These are phyloP conservation scores for Linnemannia schmuckeri DNA, from an alignment of 192 early-diverging fungal species.

Conservation along the genomic window DNA sequence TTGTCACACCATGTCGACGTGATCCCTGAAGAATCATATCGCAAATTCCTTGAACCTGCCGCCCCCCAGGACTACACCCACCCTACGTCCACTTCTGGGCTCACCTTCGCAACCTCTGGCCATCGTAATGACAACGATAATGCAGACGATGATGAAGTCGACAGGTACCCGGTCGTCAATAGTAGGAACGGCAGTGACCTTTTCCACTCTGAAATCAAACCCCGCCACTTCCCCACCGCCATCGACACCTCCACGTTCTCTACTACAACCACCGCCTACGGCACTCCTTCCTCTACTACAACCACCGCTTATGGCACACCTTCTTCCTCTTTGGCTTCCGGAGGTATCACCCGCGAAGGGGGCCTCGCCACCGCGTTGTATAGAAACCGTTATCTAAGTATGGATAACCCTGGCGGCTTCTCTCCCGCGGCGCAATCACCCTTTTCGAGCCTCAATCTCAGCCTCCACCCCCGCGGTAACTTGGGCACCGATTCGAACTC, in stretches of 20 bases:
- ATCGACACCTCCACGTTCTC: not conserved
- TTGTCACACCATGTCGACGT: not conserved
- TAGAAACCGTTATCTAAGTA: not conserved
- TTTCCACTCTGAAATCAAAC: conserved; percentile 4
- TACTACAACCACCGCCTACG: not conserved
- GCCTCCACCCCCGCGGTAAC: not conserved
- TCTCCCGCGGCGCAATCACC: not conserved
- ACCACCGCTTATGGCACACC: not conserved
- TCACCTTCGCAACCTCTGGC: not conserved
- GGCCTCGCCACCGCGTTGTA: conserved; percentile 6
- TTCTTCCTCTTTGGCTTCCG: too few relatives aligned
- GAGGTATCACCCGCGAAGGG: not conserved
- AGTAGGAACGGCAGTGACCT: conserved; percentile 22
- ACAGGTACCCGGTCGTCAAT: conserved; percentile 8
- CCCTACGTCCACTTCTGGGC: not conserved
- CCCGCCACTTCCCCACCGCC: not conserved
- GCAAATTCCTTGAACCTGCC: not conserved
- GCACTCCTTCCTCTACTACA: too few relatives aligned
- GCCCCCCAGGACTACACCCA: not conserved
- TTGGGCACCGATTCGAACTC: not conserved
- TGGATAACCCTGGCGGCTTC: not conserved
- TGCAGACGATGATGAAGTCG: conserved; percentile 2
- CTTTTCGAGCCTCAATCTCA: not conserved
- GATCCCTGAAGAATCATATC: not conserved
- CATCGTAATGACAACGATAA: not conserved